These are phyloP conservation scores for Camillea tinctor DNA, from an alignment of 2,329 filamentous ascomycete species.

Conservation along the genomic window DNA sequence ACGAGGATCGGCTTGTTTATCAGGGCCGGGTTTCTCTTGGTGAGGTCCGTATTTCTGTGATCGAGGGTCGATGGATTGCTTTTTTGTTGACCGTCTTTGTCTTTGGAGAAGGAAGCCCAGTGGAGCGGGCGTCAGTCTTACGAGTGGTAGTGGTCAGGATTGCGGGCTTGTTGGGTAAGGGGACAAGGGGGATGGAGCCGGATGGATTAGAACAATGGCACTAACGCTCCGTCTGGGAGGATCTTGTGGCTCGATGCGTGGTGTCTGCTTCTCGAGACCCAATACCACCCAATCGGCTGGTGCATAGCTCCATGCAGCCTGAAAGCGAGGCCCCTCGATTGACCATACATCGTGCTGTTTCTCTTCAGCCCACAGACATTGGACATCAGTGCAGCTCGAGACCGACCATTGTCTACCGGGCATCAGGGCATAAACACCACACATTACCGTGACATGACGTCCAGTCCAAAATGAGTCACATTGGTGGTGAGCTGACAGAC, in stretches of 20 bases:
- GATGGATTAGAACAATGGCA: conserved; percentile 2
- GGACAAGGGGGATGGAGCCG: not conserved
- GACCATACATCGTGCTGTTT: conserved; percentile 26
- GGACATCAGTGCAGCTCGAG: conserved; percentile 31
- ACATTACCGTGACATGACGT: conserved; percentile 23
- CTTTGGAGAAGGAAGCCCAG: conserved; percentile 15
- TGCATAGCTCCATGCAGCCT: conserved; percentile 24
- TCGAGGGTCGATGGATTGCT: conserved; percentile 15
- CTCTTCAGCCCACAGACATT: conserved; percentile 31
- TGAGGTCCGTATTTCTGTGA: conserved; percentile 21
- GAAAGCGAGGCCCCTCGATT: conserved; percentile 24
- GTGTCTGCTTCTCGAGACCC: conserved; percentile 14
- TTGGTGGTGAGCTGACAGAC: conserved; percentile 5
- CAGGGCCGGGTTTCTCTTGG: conserved; percentile 22
- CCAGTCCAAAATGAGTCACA: conserved; percentile 28
- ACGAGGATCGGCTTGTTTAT: conserved; percentile 26
- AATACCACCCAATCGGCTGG: conserved; percentile 27
- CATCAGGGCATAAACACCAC: conserved; percentile 29
- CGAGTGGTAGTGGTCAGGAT: conserved; percentile 18
- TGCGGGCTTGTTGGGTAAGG: conserved; percentile 20
- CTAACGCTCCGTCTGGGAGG: conserved; percentile 9
- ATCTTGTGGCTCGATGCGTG: conserved; percentile 14
- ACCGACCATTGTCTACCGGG: conserved; percentile 25
- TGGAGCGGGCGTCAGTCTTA: conserved; percentile 25
- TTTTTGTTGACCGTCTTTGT: conserved; percentile 17